Percentiles rank a stretch among this genome's conserved stretches.
Evolutionary conservation across 1,139 yeast species (phyloP).

Genomic region (Suzukiozyma palmioleophila): DNA sequence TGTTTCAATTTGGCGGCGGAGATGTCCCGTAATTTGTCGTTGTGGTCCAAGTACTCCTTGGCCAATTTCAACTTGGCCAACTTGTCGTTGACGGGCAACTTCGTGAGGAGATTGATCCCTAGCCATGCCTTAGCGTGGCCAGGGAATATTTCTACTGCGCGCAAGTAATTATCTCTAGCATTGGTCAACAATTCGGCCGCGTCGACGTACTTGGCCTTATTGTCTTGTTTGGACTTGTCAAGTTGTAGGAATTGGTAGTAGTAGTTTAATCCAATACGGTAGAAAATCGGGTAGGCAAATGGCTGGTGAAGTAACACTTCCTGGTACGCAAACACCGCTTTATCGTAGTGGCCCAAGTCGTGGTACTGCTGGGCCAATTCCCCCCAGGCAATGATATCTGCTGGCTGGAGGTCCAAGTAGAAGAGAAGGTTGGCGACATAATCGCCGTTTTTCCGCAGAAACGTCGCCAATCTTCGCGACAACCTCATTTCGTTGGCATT

Average conservation of each 20-base stretch:
- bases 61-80: constrained; percentile 21
- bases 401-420: constrained; percentile 56
- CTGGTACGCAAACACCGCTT: constrained; percentile 62
- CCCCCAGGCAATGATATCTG: constrained; percentile 74
- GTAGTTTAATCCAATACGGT: constrained; percentile 46
- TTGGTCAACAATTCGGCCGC: constrained; percentile 24
- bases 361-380: constrained; percentile 66
- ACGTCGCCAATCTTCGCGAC: constrained; percentile 33
- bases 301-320: constrained; percentile 70
- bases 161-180: constrained; percentile 52
- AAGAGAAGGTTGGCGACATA: constrained; percentile 48
- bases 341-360: constrained; percentile 57
- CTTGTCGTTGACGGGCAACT: constrained; percentile 18
- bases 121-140: constrained; percentile 71
- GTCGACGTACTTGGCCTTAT: constrained; percentile 23
- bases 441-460: constrained; percentile 23
- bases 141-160: constrained; percentile 75
- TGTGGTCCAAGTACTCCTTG: constrained; percentile 18
- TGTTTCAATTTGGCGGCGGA: constrained; percentile 17
- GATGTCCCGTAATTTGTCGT: constrained; percentile 17
- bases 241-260: constrained; percentile 23
- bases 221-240: constrained; percentile 12
- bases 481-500: constrained; percentile 33
- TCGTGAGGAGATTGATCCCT: constrained; percentile 50
- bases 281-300: constrained; percentile 66